Conservation (phyloP, 139 green algal species). For the Desmodesmus armatus region DNA sequence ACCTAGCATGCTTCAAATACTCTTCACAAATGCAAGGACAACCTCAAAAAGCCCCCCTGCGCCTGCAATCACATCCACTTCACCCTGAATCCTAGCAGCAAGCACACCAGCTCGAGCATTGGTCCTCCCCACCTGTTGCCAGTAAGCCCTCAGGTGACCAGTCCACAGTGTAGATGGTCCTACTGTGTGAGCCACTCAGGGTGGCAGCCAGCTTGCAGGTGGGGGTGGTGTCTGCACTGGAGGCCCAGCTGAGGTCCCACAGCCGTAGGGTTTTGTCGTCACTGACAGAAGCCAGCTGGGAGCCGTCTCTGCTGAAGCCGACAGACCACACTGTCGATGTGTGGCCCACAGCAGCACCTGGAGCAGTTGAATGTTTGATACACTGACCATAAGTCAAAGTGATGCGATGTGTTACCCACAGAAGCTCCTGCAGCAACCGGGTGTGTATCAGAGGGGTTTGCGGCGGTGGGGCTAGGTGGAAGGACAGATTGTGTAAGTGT, state of each 20-base stretch:
- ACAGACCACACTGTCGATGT: constrained; percentile 90
- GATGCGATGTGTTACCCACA: too few species aligned
- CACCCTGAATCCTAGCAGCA: too few species aligned
- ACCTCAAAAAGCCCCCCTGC: too few species aligned
- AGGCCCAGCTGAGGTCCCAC: constrained; percentile 15
- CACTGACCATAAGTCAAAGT: neutral
- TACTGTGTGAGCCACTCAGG: constrained; percentile 76
- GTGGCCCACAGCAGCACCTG: constrained; percentile 66
- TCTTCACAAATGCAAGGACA: too few species aligned
- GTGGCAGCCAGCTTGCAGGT: constrained; percentile 59
- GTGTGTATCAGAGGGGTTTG: too few species aligned
- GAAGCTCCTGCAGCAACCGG: neutral
- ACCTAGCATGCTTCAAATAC: too few species aligned
- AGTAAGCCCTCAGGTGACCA: constrained; percentile 73
- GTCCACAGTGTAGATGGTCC: constrained; percentile 85
- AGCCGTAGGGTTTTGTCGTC: constrained; percentile 84
- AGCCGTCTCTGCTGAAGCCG: constrained; percentile 73
- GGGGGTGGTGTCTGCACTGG: constrained; percentile 32
- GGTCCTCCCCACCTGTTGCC: constrained; percentile 75
- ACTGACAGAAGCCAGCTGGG: constrained; percentile 84
- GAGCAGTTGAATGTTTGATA: neutral
- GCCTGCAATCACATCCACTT: too few species aligned
- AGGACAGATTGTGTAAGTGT: too few species aligned
- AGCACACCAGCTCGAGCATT: too few species aligned
- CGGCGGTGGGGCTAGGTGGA: too few species aligned